Conservation (phyloP, 2,329 filamentous ascomycete species). For the Diplocarpon rosae region DNA sequence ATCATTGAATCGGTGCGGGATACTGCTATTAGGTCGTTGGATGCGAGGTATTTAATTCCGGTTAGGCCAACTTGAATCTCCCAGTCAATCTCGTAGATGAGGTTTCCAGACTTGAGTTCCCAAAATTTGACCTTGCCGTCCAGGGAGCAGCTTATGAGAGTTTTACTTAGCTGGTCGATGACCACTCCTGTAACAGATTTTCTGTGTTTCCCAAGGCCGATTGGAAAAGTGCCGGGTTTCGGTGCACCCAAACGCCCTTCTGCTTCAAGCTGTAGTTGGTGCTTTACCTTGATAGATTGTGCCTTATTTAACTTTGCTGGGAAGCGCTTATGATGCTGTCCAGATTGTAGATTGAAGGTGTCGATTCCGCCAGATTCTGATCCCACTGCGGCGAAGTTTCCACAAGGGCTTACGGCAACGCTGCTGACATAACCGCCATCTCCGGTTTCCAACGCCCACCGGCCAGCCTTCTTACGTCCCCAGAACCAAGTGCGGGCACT, state of each 20-base stretch:
- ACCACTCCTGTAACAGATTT: constrained; percentile 76
- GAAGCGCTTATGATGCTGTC: constrained; percentile 76
- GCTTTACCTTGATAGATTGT: constrained; percentile 65
- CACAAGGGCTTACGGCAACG: constrained; percentile 81
- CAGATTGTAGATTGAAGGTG: constrained; percentile 96
- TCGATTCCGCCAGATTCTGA: constrained; percentile 76
- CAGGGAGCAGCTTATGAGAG: constrained; percentile 72
- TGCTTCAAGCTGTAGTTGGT: constrained; percentile 41
- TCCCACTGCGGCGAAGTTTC: constrained; percentile 85
- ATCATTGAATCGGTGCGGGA: constrained; percentile 83
- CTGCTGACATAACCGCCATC: constrained; percentile 77
- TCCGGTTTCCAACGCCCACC: constrained; percentile 83
- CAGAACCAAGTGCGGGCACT: constrained; percentile 95
- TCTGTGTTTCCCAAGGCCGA: constrained; percentile 60
- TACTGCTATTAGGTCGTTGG: constrained; percentile 77
- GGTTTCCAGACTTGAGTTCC: constrained; percentile 77
- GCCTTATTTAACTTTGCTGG: constrained; percentile 67
- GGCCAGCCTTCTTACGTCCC: constrained; percentile 83
- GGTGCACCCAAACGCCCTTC: constrained; percentile 17
- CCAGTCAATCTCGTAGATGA: constrained; percentile 77
- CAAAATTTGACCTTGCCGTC: constrained; percentile 97
- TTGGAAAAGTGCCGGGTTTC: constrained; percentile 18
- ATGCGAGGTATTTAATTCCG: constrained; percentile 67
- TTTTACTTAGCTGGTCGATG: constrained; percentile 81
- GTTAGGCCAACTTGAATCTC: constrained; percentile 65